Percentiles rank a stretch among this genome's conserved stretches.
phyloP scores from a whole-genome alignment of 345 rosid species.

The Eucalyptus lansdowneana region DNA sequence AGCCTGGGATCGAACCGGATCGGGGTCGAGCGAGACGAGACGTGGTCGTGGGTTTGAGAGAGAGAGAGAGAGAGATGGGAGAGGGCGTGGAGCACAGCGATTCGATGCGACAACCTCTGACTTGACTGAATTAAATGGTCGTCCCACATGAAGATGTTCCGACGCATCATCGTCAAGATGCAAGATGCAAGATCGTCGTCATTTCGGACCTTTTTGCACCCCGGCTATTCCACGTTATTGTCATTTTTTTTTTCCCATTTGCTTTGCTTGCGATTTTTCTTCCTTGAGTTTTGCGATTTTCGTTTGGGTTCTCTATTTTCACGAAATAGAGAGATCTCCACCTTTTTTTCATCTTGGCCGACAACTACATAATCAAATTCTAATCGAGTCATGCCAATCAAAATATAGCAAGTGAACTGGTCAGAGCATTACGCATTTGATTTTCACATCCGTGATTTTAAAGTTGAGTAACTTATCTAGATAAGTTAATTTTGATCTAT shows the following conservation, averaged over 20 bases:
- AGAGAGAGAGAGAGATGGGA: background rate
- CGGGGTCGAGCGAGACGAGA: background rate
- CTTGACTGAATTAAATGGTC: background rate
- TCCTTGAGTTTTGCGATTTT: background rate
- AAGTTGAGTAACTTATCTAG: background rate
- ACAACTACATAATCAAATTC: background rate
- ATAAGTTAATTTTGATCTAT: background rate
- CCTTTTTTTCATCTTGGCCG: background rate
- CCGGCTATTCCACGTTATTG: background rate
- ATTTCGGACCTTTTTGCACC: background rate
- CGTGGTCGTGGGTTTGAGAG: background rate
- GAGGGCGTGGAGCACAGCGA: background rate
- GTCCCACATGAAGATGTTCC: background rate
- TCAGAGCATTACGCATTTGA: fast-evolving
- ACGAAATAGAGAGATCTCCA: background rate
- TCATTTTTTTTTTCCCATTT: background rate
- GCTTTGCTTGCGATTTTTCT: background rate
- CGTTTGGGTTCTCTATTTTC: background rate
- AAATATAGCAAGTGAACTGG: background rate
- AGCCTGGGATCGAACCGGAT: background rate
- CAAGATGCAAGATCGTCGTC: background rate
- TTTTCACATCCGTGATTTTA: background rate
- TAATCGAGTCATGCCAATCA: background rate
- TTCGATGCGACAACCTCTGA: background rate
- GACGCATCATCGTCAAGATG: background rate